Conservation (phyloP, 2,329 filamentous ascomycete species). For the Xylariaceae sp. region DNA sequence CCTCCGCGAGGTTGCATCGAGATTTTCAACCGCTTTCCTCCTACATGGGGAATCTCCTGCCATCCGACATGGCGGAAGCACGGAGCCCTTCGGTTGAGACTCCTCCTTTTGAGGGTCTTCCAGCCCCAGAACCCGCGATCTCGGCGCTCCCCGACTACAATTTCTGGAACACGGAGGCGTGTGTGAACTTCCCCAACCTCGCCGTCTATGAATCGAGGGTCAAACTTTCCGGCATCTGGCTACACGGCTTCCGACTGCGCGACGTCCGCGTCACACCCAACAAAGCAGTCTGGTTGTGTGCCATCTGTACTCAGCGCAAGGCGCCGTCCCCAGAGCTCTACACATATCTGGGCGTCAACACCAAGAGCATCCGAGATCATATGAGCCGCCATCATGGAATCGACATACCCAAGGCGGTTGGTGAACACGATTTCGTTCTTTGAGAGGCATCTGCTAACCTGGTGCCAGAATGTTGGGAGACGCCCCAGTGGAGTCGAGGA, state of each 20-base stretch:
- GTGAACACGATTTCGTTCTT: not conserved
- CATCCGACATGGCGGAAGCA: not conserved
- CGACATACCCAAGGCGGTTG: not conserved
- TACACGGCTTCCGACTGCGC: not conserved
- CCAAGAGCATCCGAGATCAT: not conserved
- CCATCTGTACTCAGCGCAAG: not conserved
- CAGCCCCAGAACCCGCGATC: too few species aligned
- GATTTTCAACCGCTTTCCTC: too few species aligned
- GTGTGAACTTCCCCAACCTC: not conserved
- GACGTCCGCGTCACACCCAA: not conserved
- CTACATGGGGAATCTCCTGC: too few species aligned
- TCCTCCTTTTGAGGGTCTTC: not conserved
- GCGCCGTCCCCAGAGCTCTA: not conserved
- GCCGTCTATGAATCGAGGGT: not conserved
- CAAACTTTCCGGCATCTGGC: not conserved
- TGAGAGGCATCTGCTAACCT: not conserved
- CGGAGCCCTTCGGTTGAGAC: not conserved
- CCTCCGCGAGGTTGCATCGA: too few species aligned
- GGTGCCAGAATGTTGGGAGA: not conserved
- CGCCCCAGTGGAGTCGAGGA: not conserved
- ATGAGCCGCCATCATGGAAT: not conserved
- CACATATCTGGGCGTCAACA: not conserved
- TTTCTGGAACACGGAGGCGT: not conserved
- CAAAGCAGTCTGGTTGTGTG: not conserved
- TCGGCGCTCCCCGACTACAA: not conserved